Conservation (phyloP, 306 rosid species). For the Astragalus membranaceus region DNA sequence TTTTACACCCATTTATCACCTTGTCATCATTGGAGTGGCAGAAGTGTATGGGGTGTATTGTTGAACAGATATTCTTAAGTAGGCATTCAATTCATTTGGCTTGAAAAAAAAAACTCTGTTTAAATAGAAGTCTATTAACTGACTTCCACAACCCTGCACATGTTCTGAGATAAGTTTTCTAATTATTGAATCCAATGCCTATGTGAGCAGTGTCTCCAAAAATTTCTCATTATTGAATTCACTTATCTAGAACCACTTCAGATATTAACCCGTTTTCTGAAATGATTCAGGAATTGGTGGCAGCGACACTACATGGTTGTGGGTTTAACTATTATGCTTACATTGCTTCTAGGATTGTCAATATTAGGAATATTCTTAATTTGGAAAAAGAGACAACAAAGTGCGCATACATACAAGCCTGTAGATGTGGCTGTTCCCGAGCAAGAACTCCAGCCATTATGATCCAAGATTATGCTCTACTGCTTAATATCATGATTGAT, state of each 20-base stretch:
- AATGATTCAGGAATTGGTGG: constrained; percentile 68
- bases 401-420: constrained; percentile 54
- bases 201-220: neutral
- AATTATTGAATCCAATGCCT: neutral
- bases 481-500: constrained; percentile 19
- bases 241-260: neutral
- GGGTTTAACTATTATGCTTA: constrained; percentile 35
- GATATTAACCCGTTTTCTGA: constrained; percentile 11
- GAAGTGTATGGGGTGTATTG: no score
- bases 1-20: no score
- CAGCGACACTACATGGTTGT: constrained; percentile 33
- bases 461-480: constrained; percentile 25
- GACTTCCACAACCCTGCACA: neutral
- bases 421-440: constrained; percentile 57
- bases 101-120: neutral
- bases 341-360: constrained; percentile 42
- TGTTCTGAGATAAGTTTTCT: neutral
- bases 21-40: no score
- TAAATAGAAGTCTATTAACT: neutral
- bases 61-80: neutral
- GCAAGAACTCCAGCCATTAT: constrained; percentile 88
- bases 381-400: constrained; percentile 54
- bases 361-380: constrained; percentile 51
- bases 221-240: constrained; percentile 12
- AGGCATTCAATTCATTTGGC: neutral